phyloP scores from a whole-genome alignment of 2,329 filamentous ascomycete genomes.

The Aspergillus sp. region DNA sequence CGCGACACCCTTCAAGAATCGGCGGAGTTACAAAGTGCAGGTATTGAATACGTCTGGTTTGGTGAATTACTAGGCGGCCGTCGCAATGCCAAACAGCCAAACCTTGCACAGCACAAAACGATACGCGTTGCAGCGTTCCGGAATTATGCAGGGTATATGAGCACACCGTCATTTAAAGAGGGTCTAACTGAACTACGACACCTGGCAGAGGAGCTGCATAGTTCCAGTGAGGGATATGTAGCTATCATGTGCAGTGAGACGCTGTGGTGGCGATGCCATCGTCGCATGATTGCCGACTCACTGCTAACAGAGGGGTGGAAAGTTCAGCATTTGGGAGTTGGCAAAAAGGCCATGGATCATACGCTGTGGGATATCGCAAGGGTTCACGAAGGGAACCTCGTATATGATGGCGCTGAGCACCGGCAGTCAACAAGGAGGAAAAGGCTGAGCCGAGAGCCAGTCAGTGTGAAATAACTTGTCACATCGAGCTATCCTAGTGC shows the following conservation, averaged over 20 bases:
- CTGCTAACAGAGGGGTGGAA: neutral
- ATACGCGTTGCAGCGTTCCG: neutral
- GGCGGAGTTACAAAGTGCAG: neutral
- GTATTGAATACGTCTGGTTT: neutral
- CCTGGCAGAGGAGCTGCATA: neutral
- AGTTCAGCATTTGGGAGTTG: neutral
- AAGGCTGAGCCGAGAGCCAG: neutral
- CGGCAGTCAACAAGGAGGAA: neutral
- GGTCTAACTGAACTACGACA: neutral
- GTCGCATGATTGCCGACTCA: neutral
- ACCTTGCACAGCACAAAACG: neutral
- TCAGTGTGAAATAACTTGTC: too few species aligned
- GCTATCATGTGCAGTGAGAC: neutral
- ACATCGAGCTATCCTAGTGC: too few species aligned
- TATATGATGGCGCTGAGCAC: neutral
- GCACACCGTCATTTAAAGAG: neutral
- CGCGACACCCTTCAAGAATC: neutral
- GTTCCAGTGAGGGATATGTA: neutral
- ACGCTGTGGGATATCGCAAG: neutral
- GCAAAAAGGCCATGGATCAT: neutral
- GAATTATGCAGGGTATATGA: neutral
- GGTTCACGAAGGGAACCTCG: neutral
- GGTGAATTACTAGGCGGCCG: neutral
- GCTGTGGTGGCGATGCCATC: neutral
- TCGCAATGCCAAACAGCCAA: neutral